These are phyloP conservation scores for Crithidia thermophila DNA, from an alignment of 208 protist species.

Conservation along the genomic window DNA sequence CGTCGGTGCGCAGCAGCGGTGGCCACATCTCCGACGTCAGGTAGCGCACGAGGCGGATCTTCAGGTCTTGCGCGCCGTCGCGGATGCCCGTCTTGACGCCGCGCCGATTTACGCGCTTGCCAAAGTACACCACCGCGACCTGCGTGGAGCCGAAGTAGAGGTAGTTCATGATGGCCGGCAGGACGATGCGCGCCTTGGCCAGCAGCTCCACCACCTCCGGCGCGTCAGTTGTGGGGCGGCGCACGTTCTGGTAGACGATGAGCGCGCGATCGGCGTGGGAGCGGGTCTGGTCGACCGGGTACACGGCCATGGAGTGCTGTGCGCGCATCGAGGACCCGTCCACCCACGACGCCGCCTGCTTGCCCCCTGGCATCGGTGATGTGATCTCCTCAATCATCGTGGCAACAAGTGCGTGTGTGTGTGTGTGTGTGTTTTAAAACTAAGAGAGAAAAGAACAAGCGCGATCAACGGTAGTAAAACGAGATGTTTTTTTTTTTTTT, in stretches of 20 bases:
- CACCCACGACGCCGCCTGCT: conserved; percentile 11
- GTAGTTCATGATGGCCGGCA: conserved; percentile 73
- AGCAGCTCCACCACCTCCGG: conserved; percentile 44
- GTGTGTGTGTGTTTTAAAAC: neutral
- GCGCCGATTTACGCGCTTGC: conserved; percentile 36
- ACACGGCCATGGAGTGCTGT: conserved; percentile 7
- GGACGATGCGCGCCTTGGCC: conserved; percentile 38
- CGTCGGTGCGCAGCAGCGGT: conserved; percentile 63
- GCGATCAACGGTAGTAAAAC: too few species aligned
- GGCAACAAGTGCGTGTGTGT: too few species aligned
- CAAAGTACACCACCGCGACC: conserved; percentile 66
- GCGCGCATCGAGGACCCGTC: conserved; percentile 6
- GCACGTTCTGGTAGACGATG: conserved; percentile 67
- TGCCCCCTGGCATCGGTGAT: neutral
- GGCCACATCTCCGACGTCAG: conserved; percentile 72
- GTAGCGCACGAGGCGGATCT: conserved; percentile 66
- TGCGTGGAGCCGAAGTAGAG: conserved; percentile 59
- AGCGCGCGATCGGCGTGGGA: conserved; percentile 32
- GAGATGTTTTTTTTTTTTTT: too few species aligned
- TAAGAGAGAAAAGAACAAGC: too few species aligned
- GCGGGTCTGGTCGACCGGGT: conserved; percentile 13
- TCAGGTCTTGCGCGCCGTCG: conserved; percentile 64
- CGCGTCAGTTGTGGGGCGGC: conserved; percentile 23
- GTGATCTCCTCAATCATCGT: conserved; percentile 43
- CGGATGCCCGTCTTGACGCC: conserved; percentile 44